phyloP scores from a whole-genome alignment of 176 grass and related monocot species.

The Secale cereale region DNA sequence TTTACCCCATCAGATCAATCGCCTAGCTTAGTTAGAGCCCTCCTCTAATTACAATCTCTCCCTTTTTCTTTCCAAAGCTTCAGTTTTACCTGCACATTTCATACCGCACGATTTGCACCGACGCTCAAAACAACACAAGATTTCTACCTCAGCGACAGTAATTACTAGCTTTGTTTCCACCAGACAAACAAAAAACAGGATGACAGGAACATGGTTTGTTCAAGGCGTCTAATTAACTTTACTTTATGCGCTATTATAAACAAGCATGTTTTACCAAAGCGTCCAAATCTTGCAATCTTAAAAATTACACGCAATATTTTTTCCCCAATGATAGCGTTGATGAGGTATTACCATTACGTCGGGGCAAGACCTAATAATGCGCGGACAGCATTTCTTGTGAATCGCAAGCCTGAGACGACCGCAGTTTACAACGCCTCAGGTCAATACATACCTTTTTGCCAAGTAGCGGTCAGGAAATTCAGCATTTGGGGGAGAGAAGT shows the following conservation, averaged over 20 bases:
- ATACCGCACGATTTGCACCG: no score
- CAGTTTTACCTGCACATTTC: neutral
- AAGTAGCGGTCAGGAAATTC: conserved; percentile 18
- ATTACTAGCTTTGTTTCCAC: neutral
- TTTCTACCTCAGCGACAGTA: neutral
- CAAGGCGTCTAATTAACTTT: neutral
- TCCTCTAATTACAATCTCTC: neutral
- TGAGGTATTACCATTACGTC: neutral
- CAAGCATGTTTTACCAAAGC: neutral
- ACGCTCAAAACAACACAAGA: no score
- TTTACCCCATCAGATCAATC: no score
- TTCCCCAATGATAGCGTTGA: neutral
- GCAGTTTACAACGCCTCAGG: conserved; percentile 20
- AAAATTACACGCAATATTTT: neutral
- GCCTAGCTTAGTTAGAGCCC: neutral
- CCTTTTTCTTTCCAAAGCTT: neutral
- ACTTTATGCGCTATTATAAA: neutral
- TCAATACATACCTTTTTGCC: conserved; percentile 38
- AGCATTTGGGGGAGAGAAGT: conserved; percentile 21
- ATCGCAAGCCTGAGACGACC: conserved; percentile 6
- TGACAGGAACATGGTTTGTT: neutral
- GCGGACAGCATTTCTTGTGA: conserved; percentile 20
- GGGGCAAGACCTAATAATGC: neutral
- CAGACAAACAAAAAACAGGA: neutral
- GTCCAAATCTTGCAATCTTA: neutral